Conservation (phyloP, 495 filamentous ascomycete genomes). For the Xanthoparmelia taractica region DNA sequence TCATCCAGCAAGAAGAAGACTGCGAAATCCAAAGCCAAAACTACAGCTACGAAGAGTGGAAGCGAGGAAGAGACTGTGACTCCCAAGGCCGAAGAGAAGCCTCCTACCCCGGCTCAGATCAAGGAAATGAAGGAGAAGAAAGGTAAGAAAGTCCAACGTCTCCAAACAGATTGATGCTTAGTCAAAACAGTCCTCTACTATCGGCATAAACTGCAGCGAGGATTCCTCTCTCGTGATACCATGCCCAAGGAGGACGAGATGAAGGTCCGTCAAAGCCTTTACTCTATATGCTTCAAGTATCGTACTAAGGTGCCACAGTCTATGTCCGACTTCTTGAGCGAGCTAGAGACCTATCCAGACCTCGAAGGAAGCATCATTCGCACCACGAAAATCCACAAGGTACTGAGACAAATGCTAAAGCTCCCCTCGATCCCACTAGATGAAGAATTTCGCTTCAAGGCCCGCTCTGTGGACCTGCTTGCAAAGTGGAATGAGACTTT, state of each 20-base stretch:
- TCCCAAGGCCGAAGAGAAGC: conserved; percentile 46
- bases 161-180: conserved; percentile 18
- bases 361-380: conserved; percentile 81
- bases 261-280: conserved; percentile 34
- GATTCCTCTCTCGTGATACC: conserved; percentile 72
- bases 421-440: conserved; percentile 73
- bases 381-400: conserved; percentile 87
- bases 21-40: conserved; percentile 48
- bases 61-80: conserved; percentile 42
- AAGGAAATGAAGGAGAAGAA: conserved; percentile 60
- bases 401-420: conserved; percentile 84
- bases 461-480: conserved; percentile 63
- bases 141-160: conserved; percentile 39
- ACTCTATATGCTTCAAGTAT: neutral
- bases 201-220: conserved; percentile 85
- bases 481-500: conserved; percentile 77
- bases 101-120: conserved; percentile 51
- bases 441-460: conserved; percentile 75
- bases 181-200: conserved; percentile 59
- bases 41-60: conserved; percentile 35
- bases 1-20: conserved; percentile 46
- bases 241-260: conserved; percentile 84
- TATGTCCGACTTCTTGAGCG: conserved; percentile 72
- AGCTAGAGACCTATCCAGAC: conserved; percentile 69
- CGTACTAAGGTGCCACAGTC: conserved; percentile 10